Base-by-base conservation (phyloP, 1,284 basidiomycete genomes). In the Mixia osmundae region DNA sequence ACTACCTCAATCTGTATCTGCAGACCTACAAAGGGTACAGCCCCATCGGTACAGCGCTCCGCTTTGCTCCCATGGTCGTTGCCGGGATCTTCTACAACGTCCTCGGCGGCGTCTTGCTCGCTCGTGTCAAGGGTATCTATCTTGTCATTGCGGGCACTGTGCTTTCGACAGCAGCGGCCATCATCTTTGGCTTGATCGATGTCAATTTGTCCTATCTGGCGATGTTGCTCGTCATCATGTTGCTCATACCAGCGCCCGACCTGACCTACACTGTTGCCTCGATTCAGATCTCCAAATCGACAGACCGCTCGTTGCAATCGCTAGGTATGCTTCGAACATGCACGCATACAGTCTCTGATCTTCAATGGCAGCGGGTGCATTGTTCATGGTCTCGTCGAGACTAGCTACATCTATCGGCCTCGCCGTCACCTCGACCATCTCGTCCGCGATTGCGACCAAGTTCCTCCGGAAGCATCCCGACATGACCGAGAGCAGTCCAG, bases 171-270 rank as follows among this genome's bases (percentile, higher is more conserved):
- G 46, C 61, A 6, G 71, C 73, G 0, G 68, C 67, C 39, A 56
- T 82, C 25, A 59, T 83, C 4, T 75, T 82, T 44, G 74, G 76
- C 0, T 49, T 76, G 4, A 70, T 80, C 39, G 50, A 67, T 10
- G 64, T 69, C 0, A 45, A 59, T 3, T 61, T 63, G 2, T 54
- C 67, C 1, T 87, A 76, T 54, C 83, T 77, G 77, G 68, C 68
- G 1, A 74, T 67, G 39, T 71, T 72, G 8, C 82, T 87, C 59
- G 75, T 76, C 5, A 67, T 71, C 2, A 69, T 77, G 22, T 61
- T 72, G 43, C 47, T 77, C 14, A 36, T 44, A 9, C 47, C 50
- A 2, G 47, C 38, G 2, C 42, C 50, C 1, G 52, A 53, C 12
- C 24, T 40, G 16, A 26, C 19, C 30, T 40, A 32, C 34, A 14